Evolutionary conservation across 257 asterid species (phyloP).

Genomic region (Eucommia ulmoides): DNA sequence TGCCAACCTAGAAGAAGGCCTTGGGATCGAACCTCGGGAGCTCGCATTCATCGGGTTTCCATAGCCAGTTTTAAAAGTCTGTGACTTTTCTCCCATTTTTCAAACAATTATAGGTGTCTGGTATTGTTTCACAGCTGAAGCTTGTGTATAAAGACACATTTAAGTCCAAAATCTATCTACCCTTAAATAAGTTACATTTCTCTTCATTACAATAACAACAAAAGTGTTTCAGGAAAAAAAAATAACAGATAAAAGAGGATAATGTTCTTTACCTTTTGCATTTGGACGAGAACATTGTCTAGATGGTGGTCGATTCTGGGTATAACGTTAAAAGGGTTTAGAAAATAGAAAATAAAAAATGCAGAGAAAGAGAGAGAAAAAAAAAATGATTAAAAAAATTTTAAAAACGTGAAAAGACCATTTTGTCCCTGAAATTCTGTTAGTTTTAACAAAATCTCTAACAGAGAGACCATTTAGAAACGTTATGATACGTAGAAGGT

Average conservation of each 20-base stretch:
- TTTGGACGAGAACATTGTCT: constrained; percentile 7
- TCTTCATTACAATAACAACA: constrained; percentile 7
- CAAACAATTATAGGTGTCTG: constrained; percentile 36
- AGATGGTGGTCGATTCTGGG: too few species aligned
- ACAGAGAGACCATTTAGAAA: too few species aligned
- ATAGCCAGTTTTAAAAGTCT: constrained; percentile 57
- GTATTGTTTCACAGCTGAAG: constrained; percentile 43
- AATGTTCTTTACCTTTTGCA: too few species aligned
- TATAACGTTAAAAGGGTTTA: too few species aligned
- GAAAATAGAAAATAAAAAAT: too few species aligned
- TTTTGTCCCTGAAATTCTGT: too few species aligned
- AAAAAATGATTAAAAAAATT: too few species aligned
- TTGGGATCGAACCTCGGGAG: constrained; percentile 38
- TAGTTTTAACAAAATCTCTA: too few species aligned
- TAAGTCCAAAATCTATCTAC: constrained; percentile 38
- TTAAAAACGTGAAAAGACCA: too few species aligned
- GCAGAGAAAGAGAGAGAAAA: too few species aligned
- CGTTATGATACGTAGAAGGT: too few species aligned
- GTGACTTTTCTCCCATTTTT: constrained; percentile 40
- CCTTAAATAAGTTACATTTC: constrained; percentile 44
- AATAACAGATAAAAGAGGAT: too few species aligned
- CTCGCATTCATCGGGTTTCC: constrained; percentile 58
- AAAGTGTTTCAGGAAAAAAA: not conserved
- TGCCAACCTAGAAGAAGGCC: constrained; percentile 21
- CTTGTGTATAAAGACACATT: constrained; percentile 35